phyloP scores from a whole-genome alignment of 441 rosid species.

The Mallotus japonicus region DNA sequence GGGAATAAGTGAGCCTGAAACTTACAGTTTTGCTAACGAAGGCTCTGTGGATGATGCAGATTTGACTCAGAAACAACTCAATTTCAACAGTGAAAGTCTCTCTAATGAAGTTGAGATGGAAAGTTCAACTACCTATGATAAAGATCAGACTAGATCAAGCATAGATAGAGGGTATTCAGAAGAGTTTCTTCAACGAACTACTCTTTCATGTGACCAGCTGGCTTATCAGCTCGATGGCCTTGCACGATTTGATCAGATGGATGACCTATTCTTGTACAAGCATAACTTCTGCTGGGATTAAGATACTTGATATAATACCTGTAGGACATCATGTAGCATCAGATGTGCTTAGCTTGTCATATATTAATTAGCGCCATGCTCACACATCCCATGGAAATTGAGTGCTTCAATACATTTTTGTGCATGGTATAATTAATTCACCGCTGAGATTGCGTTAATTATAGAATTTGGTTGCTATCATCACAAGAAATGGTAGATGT shows the following conservation, averaged over 20 bases:
- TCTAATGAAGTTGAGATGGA: conserved; percentile 35
- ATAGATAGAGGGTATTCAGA: conserved; percentile 27
- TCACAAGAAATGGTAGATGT: conserved; percentile 14
- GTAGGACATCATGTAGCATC: conserved; percentile 34
- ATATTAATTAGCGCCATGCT: conserved; percentile 29
- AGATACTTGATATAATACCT: conserved; percentile 36
- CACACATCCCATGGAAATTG: conserved; percentile 34
- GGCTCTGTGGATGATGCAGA: conserved; percentile 23
- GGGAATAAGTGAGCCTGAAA: conserved; percentile 40
- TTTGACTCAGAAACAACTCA: conserved; percentile 15
- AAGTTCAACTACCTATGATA: conserved; percentile 11
- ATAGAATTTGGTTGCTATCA: conserved; percentile 12
- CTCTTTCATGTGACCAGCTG: conserved; percentile 14
- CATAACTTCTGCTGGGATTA: conserved; percentile 47
- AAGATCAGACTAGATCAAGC: conserved; percentile 30
- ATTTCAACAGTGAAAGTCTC: conserved; percentile 28
- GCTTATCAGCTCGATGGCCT: conserved; percentile 43
- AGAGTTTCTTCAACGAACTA: conserved; percentile 22
- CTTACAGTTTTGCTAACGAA: conserved; percentile 31
- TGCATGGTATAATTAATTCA: not conserved
- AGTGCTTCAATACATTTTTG: conserved; percentile 22
- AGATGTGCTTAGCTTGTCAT: conserved; percentile 27
- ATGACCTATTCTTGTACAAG: conserved; percentile 51
- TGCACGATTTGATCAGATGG: conserved; percentile 48
- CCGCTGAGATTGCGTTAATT: conserved; percentile 10